Base-by-base conservation (phyloP, 225 moss, liverwort and hornwort genomes). In the Marchantia paleacea region DNA sequence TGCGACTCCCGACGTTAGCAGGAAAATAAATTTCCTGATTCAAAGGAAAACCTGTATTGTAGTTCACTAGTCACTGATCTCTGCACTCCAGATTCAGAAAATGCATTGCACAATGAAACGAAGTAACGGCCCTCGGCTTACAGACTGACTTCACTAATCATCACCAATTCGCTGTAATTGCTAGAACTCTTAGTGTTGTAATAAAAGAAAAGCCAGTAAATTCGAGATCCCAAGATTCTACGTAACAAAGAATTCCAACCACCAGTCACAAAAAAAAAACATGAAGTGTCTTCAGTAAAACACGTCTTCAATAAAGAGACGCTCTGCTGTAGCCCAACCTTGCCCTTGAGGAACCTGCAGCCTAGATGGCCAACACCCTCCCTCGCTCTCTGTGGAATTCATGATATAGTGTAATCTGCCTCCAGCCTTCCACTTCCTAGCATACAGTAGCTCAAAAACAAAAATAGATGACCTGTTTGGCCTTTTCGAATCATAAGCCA, bases 401-500 rank as follows among this genome's bases (percentile, higher is more conserved):
- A 6, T 31, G 28, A 22, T 22, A 67, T 2, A 67, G 25, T 28
- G 3, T 10, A 28, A 28, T 67, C 66, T 67, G 26, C 66, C 28
- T 67, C 26, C 66, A 67, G 14, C n/a, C 15, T 68, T 68, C 68
- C 68, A 68, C 66, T 68, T 30, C 68, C 68, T 18, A 25, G 20
- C 12, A 9, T 30, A 71, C 71, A 71, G 71, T 48, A 11, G 71
- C 71, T 71, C 6, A 18, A 20, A 18, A 4, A 22, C 49, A 48
- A 49, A 64, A 71, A 10, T 30, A 8, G 49, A 71, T 71, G 71
- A 71, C 71, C 71, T 71, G 71, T 71, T 49, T 71, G 31, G 71
- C 11, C 49, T 55, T 20, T 55, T 39, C 16, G 26, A 75, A 75
- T 55, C 0, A 29, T 68, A 68, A 31, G 30, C 30, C 29, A 15